These are phyloP conservation scores for Thalassiosira hispida DNA, from an alignment of 352 stramenopile species.

Conservation along the genomic window DNA sequence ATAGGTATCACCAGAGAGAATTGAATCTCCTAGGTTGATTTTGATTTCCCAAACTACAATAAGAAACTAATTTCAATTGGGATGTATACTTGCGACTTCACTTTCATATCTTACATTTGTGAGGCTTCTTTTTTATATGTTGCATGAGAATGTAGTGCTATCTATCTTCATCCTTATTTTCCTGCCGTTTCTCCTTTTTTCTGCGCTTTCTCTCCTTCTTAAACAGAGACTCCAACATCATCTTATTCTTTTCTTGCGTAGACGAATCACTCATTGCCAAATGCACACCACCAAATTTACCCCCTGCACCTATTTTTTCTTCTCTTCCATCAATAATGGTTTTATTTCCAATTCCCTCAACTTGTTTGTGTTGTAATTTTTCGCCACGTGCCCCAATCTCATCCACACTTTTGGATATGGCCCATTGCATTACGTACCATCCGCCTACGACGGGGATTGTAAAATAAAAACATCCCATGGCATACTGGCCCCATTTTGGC, in stretches of 20 bases:
- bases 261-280: slow-evolving; percentile 62
- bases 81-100: too few species aligned
- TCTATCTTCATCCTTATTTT: not conserved
- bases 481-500: slow-evolving; percentile 59
- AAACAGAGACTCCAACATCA: slow-evolving; percentile 71
- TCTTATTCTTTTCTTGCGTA: slow-evolving; percentile 70
- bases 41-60: too few species aligned
- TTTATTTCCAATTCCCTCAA: slow-evolving; percentile 52
- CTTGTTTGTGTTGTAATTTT: slow-evolving; percentile 53
- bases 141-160: not conserved
- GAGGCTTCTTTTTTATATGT: too few species aligned
- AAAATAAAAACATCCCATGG: slow-evolving; percentile 81
- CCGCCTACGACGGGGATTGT: slow-evolving; percentile 73
- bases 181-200: not conserved
- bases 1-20: too few species aligned
- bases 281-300: slow-evolving; percentile 69
- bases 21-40: too few species aligned
- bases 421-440: slow-evolving; percentile 73
- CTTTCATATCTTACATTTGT: too few species aligned
- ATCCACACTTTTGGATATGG: slow-evolving; percentile 67
- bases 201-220: slow-evolving; percentile 53
- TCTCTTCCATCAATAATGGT: slow-evolving; percentile 46
- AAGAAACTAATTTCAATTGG: too few species aligned
- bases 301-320: slow-evolving; percentile 65
- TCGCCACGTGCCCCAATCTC: slow-evolving; percentile 63